Conservation (phyloP, 2,329 filamentous ascomycete genomes). For the Akanthomyces lecanii region DNA sequence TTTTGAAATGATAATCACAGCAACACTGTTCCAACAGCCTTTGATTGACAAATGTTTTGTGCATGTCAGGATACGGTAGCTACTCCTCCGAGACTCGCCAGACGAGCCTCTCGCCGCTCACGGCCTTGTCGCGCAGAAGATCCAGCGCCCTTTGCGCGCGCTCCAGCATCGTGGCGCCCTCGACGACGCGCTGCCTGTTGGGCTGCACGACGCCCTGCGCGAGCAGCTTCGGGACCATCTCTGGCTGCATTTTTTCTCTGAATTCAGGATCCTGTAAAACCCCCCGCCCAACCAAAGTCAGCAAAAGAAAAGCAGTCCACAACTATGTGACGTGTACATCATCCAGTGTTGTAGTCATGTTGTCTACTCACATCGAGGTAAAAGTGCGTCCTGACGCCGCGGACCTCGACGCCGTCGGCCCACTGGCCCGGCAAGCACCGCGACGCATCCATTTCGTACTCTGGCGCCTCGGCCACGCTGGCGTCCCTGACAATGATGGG, state of each 20-base stretch:
- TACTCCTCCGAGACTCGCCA: slow-evolving; percentile 28
- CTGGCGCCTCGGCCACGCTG: slow-evolving; percentile 41
- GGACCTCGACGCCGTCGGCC: slow-evolving; percentile 47
- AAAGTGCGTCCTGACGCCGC: slow-evolving; percentile 48
- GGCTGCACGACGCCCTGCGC: slow-evolving; percentile 36
- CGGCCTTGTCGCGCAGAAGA: slow-evolving; percentile 32
- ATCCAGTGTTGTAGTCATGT: no score
- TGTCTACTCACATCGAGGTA: slow-evolving; percentile 24
- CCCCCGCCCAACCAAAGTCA: neutral
- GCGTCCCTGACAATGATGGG: slow-evolving; percentile 55
- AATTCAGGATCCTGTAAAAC: slow-evolving; percentile 48
- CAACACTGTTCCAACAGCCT: no score
- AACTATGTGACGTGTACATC: no score
- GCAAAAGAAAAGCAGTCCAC: neutral
- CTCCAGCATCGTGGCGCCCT: slow-evolving; percentile 36
- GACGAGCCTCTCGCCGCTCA: slow-evolving; percentile 39
- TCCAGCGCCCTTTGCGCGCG: slow-evolving; percentile 36
- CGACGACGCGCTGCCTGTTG: slow-evolving; percentile 38
- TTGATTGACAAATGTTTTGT: no score
- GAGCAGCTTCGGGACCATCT: slow-evolving; percentile 49
- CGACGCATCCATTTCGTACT: slow-evolving; percentile 51
- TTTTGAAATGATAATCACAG: no score
- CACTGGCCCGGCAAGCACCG: slow-evolving; percentile 39
- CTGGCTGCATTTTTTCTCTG: slow-evolving; percentile 49
- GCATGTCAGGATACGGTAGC: no score